Evolutionary conservation across 352 stramenopile species (phyloP), one percentile per base, ranked within the genome.

Genomic region (Pythium vanterpoolii): DNA sequence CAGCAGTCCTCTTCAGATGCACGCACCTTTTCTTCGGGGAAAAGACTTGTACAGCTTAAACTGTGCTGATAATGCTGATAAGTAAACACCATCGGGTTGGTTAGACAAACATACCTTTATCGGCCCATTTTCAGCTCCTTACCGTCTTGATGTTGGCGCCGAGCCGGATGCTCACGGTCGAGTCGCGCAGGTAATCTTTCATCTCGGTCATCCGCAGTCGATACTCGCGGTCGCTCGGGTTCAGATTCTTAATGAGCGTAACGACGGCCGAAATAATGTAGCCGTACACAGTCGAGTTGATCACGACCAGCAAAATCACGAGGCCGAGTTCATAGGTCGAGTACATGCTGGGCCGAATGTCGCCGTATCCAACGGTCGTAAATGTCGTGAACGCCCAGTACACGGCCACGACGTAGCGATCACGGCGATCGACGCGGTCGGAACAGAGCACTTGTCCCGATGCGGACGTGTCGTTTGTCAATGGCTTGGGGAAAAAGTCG

Each of bases 341-440:
- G 55, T 90, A 87, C 33, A 89, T 43, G 45, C 73, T 89, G 11
- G 85, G 85, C 16, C 77, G 79, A 8, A 93, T 74, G 60, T 95
- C 83, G 1, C 85, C 83, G 44, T 93, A 97, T 1, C 89, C 89
- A 18, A 97, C 87, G 1, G 89, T 96, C 44, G 89, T 96, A 54
- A 97, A 86, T 5, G 89, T 95, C 6, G 88, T 96, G 46, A 96
- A 95, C 11, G 86, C 88, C 88, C 88, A 97, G 61, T 97, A 97
- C 30, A 95, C 65, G 0, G 87, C 69, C 8, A 71, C 72, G 0
- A 97, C 61, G 64, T 97, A 97, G 4, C 79, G 83, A 40, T 93
- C 79, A 0, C 31, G 31, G 0, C 82, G 36, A 8, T 65, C 48
- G 18, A 92, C 64, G 9, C 67, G 64, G 2, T 68, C 44, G 4